A percentile compares a stretch with the other conserved stretches of the same genome.
These are phyloP conservation scores for Kodamaea ohmeri DNA, from an alignment of 1,139 yeast genomes.

Conservation along the genomic window DNA sequence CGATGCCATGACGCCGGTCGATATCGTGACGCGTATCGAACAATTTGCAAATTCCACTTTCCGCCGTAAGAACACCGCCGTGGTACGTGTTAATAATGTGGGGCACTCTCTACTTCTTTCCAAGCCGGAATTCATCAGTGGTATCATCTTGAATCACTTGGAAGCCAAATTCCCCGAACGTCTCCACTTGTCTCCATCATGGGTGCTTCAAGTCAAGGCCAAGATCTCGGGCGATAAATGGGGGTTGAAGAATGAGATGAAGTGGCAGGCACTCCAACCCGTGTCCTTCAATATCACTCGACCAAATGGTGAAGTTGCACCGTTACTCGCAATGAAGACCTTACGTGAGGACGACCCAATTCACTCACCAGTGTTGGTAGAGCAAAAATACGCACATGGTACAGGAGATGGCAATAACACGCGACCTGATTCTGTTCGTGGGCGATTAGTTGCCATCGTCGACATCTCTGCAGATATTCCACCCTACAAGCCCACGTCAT, in stretches of 20 bases:
- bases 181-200: conserved; percentile 54
- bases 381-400: too few relatives aligned
- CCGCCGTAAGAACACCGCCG: conserved; percentile 30
- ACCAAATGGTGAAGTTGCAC: conserved; percentile 36
- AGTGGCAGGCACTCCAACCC: conserved; percentile 61
- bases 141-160: conserved; percentile 58
- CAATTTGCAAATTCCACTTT: conserved; percentile 25
- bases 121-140: conserved; percentile 65
- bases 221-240: conserved; percentile 67
- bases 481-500: conserved; percentile 64
- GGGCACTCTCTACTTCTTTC: conserved; percentile 68
- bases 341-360: conserved; percentile 59
- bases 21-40: conserved; percentile 27
- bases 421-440: conserved; percentile 18
- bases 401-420: too few relatives aligned
- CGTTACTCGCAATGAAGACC: conserved; percentile 72
- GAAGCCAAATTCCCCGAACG: conserved; percentile 48
- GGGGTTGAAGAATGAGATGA: conserved; percentile 73
- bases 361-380: conserved; percentile 56
- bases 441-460: conserved; percentile 53
- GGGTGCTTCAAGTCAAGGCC: conserved; percentile 64
- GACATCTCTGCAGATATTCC: conserved; percentile 79
- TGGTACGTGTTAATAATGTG: conserved; percentile 47
- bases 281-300: conserved; percentile 47
- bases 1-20: conserved; percentile 55